Base-by-base conservation (phyloP, 495 filamentous ascomycete species). In the Talaromyces wortmannii region DNA sequence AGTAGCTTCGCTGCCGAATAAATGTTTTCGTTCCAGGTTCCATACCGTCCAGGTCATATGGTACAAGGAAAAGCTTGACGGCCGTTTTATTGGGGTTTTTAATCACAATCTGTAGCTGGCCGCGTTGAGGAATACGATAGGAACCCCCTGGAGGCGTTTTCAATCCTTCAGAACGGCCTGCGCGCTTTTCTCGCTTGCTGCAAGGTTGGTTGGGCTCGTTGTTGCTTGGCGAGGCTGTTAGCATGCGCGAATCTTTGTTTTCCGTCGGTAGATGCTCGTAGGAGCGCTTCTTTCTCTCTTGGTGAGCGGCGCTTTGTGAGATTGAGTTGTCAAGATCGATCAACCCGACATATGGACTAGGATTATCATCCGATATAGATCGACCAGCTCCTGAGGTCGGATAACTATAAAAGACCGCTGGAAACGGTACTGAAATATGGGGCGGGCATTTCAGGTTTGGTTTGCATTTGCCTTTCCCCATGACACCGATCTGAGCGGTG, bases 61-160 rank as follows among this genome's bases (percentile, higher is more conserved):
- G 94, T 23, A 99, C 84, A 12, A 97, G 79, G 60, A 97, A 99
- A 13, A 97, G 72, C 67, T 97, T 97, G 50, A 97, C 90, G 5
- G 92, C 92, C 4, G 91, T 97, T 65, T 96, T 97, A 75, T 96
- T 91, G 10, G 90, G 91, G 60, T 96, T 97, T 65, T 95, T 95
- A 69, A 97, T 94, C 48, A 99, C 86, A 59, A 99, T 95, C 67
- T 99, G 94, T 29, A 99, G 75, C 65, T 97, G 94, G 0, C 94
- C 94, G 62, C 91, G 88, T 64, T 96, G 89, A 0, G 94, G 95
- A 47, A 99, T 96, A 51, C 95, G 85, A 65, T 97, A 99, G 61
- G 86, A 88, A 11, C 94, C 92, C 30, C 89, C 89, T 8, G 89
- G 85, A 7, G 89, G 89, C 6, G 81, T 78, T 68, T 79, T 88